Evolutionary conservation across 176 grass and related monocot species (phyloP), one percentile per base, ranked within the genome.

Genomic region (Lolium perenne): DNA sequence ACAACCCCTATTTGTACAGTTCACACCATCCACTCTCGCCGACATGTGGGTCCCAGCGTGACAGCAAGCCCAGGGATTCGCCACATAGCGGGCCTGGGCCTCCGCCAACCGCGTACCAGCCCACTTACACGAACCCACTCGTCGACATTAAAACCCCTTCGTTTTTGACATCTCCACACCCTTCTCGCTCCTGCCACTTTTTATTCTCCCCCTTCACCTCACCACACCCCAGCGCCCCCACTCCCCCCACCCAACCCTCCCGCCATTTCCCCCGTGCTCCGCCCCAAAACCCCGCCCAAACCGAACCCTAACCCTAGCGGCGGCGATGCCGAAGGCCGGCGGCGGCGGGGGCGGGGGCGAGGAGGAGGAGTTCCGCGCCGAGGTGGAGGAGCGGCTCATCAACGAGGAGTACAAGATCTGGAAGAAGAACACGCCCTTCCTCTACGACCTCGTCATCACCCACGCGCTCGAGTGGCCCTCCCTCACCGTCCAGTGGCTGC

Each of bases 331-430:
- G 84, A 95, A 93, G 88, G 89, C 81, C 41, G 82, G 71, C 41
- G 85, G 85, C 10, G 41, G 41, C 41, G 32, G 32, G 32, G 32
- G 32, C 41, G 68, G 78, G 0, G 89, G 21, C 5, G 93, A 88
- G 45, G 97, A 91, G 26, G 97, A 99, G 68, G 94, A 93, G 82
- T 91, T 94, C 86, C 92, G 97, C 18, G 82, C 87, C 12, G 90
- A 96, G 88, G 82, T 94, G 63, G 97, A 96, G 87, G 90, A 93
- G 84, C 86, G 94, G 71, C 80, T 94, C 32, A 90, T 99, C 85
- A 99, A 99, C 82, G 94, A 99, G 84, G 97, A 99, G 88, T 99
- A 96, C 97, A 99, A 99, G 97, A 99, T 99, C 90, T 96, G 97
- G 97, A 99, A 99, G 90, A 99, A 99, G 80, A 99, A 96, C 88